phyloP scores from a whole-genome alignment of 1,284 basidiomycete genomes.

The Amylostereum areolatum region DNA sequence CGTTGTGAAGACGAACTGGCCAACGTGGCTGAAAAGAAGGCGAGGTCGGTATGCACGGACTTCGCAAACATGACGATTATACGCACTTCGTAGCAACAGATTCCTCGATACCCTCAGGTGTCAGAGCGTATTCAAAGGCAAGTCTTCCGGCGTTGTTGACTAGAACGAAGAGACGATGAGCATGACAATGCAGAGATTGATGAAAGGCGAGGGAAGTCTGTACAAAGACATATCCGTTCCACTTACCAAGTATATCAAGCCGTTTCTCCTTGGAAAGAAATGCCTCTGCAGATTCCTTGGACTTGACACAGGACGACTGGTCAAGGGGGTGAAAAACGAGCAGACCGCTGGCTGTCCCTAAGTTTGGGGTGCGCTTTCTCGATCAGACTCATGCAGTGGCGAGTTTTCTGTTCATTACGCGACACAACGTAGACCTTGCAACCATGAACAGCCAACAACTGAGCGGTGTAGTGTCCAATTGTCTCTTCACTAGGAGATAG shows the following conservation, averaged over 20 bases:
- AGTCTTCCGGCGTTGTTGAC: slow-evolving; percentile 49
- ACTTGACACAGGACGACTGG: slow-evolving; percentile 33
- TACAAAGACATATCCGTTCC: not conserved
- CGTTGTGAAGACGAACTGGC: slow-evolving; percentile 40
- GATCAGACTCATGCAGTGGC: slow-evolving; percentile 27
- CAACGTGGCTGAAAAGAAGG: slow-evolving; percentile 32
- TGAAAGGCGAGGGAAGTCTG: no score
- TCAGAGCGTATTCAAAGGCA: not conserved
- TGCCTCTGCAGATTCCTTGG: slow-evolving; percentile 37
- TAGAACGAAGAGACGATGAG: slow-evolving; percentile 12
- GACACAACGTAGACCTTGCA: slow-evolving; percentile 40
- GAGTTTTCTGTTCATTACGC: slow-evolving; percentile 29
- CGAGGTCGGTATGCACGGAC: not conserved
- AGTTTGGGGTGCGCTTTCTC: slow-evolving; percentile 21
- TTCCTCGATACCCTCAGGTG: slow-evolving; percentile 10
- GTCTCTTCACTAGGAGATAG: slow-evolving; percentile 21
- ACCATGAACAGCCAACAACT: slow-evolving; percentile 32
- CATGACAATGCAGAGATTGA: no score
- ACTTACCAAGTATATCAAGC: slow-evolving; percentile 48
- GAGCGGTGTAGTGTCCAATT: slow-evolving; percentile 33
- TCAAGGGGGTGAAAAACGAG: slow-evolving; percentile 42
- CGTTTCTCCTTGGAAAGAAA: slow-evolving; percentile 41
- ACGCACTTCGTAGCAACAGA: slow-evolving; percentile 14
- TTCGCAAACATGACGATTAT: not conserved
- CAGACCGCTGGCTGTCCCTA: slow-evolving; percentile 25